These are phyloP conservation scores for Asparagopsis taxiformis DNA, from an alignment of 31 red algal species.

Conservation along the genomic window DNA sequence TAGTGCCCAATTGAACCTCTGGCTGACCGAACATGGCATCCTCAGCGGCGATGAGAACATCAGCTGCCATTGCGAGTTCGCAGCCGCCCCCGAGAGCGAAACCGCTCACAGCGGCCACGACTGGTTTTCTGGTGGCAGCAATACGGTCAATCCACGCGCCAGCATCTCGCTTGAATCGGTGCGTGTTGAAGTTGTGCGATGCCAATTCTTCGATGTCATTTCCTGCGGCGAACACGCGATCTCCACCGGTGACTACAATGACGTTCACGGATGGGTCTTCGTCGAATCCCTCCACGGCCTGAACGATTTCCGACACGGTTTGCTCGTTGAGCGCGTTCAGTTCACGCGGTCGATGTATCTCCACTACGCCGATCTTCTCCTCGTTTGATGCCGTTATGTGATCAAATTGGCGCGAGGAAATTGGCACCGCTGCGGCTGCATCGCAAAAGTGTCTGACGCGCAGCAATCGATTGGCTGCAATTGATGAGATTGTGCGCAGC, in stretches of 20 bases:
- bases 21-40: slow-evolving; percentile 93
- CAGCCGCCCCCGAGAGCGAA: slow-evolving; percentile 97
- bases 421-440: slow-evolving; percentile 13
- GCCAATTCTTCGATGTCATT: slow-evolving; percentile 89
- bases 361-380: slow-evolving; percentile 69
- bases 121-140: slow-evolving; percentile 61
- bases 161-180: slow-evolving; percentile 49
- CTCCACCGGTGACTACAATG: slow-evolving; percentile 82
- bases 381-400: slow-evolving; percentile 34
- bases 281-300: slow-evolving; percentile 76
- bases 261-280: slow-evolving; percentile 71
- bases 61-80: slow-evolving; percentile 92
- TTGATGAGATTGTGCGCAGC: neutral
- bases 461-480: neutral
- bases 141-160: slow-evolving; percentile 65
- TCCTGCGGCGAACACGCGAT: slow-evolving; percentile 88
- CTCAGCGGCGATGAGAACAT: slow-evolving; percentile 87
- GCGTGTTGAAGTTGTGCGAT: slow-evolving; percentile 30
- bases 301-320: slow-evolving; percentile 64
- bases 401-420: slow-evolving; percentile 39
- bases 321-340: slow-evolving; percentile 86
- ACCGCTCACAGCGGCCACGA: slow-evolving; percentile 92
- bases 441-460: neutral
- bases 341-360: slow-evolving; percentile 80
- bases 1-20: slow-evolving; percentile 87